phyloP scores from a whole-genome alignment of 768 basidiomycete genomes.

The Heimioporus sp. region DNA sequence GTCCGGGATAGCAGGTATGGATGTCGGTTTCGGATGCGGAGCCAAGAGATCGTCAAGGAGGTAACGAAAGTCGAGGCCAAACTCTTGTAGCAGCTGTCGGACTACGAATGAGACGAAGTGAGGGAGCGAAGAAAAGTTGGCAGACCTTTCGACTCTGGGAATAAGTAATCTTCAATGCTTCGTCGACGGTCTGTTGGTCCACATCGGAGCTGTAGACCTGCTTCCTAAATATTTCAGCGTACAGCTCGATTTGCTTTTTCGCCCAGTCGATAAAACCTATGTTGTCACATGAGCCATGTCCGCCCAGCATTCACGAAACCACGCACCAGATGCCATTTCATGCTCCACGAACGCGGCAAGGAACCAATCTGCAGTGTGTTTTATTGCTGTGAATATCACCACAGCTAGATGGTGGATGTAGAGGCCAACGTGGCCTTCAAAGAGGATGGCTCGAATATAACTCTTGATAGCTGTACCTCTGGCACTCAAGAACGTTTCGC shows the following conservation, averaged over 20 bases:
- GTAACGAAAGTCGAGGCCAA: conserved; percentile 91
- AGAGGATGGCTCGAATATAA: conserved; percentile 82
- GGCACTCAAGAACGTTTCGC: conserved; percentile 79
- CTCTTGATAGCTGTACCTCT: conserved; percentile 71
- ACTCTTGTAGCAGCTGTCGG: conserved; percentile 79
- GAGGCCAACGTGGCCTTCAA: conserved; percentile 82
- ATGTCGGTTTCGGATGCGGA: conserved; percentile 43
- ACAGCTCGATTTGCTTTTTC: conserved; percentile 78
- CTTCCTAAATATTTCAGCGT: conserved; percentile 80
- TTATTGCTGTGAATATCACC: conserved; percentile 91
- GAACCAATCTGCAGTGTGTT: conserved; percentile 98
- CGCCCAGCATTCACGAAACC: background rate
- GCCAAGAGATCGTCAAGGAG: conserved; percentile 75
- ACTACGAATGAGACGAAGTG: background rate
- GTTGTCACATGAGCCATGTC: background rate
- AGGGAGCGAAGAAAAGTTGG: background rate
- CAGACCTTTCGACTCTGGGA: conserved; percentile 81
- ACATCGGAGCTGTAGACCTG: conserved; percentile 89
- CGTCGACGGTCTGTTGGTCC: conserved; percentile 66
- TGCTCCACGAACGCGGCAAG: conserved; percentile 94
- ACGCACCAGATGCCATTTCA: conserved; percentile 86
- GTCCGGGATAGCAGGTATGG: conserved; percentile 16
- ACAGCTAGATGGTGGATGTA: conserved; percentile 88
- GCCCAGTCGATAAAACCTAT: conserved; percentile 95
- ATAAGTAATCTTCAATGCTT: conserved; percentile 75